Evolutionary conservation across 768 basidiomycete species (phyloP), one percentile per base, ranked within the genome.

Genomic region (Tylopilus rubrobrunneus): DNA sequence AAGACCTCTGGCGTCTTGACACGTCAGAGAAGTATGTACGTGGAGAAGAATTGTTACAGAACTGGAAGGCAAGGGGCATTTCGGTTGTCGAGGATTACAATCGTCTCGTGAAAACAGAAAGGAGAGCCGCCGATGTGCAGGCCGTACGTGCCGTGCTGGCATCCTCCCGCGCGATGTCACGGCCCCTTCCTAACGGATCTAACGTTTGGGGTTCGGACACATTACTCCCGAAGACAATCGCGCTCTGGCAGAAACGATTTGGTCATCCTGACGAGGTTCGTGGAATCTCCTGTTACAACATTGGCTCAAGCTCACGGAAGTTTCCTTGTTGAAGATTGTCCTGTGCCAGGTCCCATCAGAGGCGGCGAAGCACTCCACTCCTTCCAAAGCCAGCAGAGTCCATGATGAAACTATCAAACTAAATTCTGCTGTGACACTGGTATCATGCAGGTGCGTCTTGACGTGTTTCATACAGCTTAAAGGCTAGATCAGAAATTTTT

Each of bases 1-100:
- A 84, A 66, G 94, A 98, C 58, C 76, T 99, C 14, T 98, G 96
- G 97, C 77, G 94, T 39, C 76, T 98, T 48, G 93, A 99, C 73
- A 98, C 96, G 1, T 85, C 90, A 28, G 89, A 91, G 71, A 95
- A 93, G 68, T 98, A 95, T 70, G 94, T 99, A 0, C 81, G 86
- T 43, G 96, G 96, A 8, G 95, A 98, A 67, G 95, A 98, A 62
- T 70, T 77, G 4, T 77, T 98, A 28, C 84, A 80, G 7, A 69
- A 77, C 19, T 98, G 96, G 95, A 88, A 84, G 60, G 85, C 95
- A 42, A 81, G 95, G 43, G 92, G 95, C 9, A 79, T 98, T 27
- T 86, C 87, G 1, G 85, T 93, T 10, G 87, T 99, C 27, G 86
- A 96, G 59, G 96, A 98, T 65, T 89, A 91, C 65, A 76, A 76